phyloP scores from a whole-genome alignment of 2,329 filamentous ascomycete species.

The Lachnellula subtilissima region DNA sequence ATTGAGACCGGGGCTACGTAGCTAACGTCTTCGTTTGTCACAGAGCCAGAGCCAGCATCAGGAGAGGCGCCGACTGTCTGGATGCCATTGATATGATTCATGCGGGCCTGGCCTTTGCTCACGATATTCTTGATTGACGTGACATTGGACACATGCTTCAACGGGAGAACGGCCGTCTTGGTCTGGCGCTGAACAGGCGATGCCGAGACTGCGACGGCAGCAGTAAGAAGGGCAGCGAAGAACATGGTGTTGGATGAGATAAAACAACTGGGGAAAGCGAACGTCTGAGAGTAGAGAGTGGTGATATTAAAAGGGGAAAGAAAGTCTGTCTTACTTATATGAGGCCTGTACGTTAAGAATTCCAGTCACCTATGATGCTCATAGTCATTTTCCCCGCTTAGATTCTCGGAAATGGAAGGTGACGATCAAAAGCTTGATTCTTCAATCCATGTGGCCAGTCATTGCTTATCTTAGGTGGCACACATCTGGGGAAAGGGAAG shows the following conservation, averaged over 20 bases:
- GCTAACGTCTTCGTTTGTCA: slow-evolving; percentile 26
- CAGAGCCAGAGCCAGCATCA: slow-evolving; percentile 20
- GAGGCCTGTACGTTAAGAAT: background rate
- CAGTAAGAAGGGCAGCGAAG: slow-evolving; percentile 21
- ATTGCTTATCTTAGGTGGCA: background rate
- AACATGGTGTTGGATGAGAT: slow-evolving; percentile 16
- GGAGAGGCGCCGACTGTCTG: background rate
- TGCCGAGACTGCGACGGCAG: slow-evolving; percentile 22
- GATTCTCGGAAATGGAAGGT: slow-evolving; percentile 11
- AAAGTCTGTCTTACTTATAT: slow-evolving; percentile 12
- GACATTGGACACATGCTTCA: slow-evolving; percentile 24
- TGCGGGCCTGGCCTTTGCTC: slow-evolving; percentile 22
- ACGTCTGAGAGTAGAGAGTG: slow-evolving; percentile 2
- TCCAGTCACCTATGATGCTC: background rate
- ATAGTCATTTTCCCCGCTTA: background rate
- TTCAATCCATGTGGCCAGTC: slow-evolving; percentile 5
- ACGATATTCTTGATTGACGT: slow-evolving; percentile 25
- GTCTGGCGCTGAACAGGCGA: slow-evolving; percentile 22
- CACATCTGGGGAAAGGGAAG: slow-evolving; percentile 4
- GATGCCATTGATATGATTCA: slow-evolving; percentile 23
- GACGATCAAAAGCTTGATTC: slow-evolving; percentile 9
- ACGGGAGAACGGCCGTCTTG: slow-evolving; percentile 17
- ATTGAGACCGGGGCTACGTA: slow-evolving; percentile 28
- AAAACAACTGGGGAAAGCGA: slow-evolving; percentile 4
- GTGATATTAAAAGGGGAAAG: slow-evolving; percentile 1